Base-by-base conservation (phyloP, 768 basidiomycete species). In the Lentinus brumalis region DNA sequence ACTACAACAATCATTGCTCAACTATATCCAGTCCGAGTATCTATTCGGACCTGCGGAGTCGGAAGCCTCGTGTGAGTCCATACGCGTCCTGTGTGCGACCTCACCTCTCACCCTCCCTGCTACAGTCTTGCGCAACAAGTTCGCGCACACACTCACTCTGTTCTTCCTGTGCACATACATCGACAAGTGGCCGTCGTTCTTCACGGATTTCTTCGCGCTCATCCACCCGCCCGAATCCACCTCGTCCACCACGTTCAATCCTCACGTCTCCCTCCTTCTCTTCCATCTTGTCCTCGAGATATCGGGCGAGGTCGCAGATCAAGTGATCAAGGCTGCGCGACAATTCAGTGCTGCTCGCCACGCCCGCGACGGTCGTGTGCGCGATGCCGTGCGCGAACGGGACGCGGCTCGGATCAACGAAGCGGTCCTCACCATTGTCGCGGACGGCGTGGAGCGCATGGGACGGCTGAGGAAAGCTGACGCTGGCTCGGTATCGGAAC, bases 231-330 rank as follows among this genome's bases (percentile, higher is more conserved):
- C 84, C 31, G 79, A 86, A 63, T 81, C 86, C 10, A 78, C 79
- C 42, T 79, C 83, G 14, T 77, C 81, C 64, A 77, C 83, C 42
- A 79, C 83, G 29, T 86, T 89, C 76, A 96, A 96, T 72, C 85
- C 85, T 46, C 91, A 96, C 69, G 84, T 96, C 35, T 91, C 91
- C 21, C 81, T 95, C 31, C 83, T 99, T 59, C 87, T 97, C 73
- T 92, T 98, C 73, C 94, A 92, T 69, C 81, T 98, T 66, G 81
- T 99, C 46, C 86, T 91, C 60, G 97, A 99, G 73, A 96, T 98
- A 56, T 96, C 95, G 0, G 91, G 92, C 12, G 97, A 99, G 74
- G 91, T 98, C n/a, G 94, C 94, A 52, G 97, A 99, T 77, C 91
- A 93, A 69, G 86, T 94, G 63, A 86, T 98, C 68, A 94, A 96